Evolutionary conservation across 768 basidiomycete genomes (phyloP).

Genomic region (Tephrocybe sp.): DNA sequence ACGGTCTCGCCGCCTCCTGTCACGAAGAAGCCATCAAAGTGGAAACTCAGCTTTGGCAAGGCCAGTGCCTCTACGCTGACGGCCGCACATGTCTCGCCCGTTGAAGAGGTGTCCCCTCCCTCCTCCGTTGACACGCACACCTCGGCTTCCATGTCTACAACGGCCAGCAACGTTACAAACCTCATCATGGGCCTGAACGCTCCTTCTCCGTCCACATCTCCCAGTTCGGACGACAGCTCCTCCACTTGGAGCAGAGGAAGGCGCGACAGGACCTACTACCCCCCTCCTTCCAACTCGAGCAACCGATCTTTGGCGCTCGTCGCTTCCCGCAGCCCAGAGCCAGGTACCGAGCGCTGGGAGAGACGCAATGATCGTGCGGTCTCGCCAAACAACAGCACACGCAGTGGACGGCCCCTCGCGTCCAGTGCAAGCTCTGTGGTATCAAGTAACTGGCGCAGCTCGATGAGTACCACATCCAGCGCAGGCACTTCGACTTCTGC

Average conservation of each 20-base stretch:
- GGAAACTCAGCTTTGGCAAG: slow-evolving; percentile 80
- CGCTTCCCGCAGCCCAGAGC: slow-evolving; percentile 27
- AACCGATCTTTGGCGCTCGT: slow-evolving; percentile 15
- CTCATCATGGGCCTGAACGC: slow-evolving; percentile 72
- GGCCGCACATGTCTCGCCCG: slow-evolving; percentile 38
- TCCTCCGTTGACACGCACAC: slow-evolving; percentile 26
- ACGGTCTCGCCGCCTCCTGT: slow-evolving; percentile 33
- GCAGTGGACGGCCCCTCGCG: slow-evolving; percentile 49
- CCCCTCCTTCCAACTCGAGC: slow-evolving; percentile 17
- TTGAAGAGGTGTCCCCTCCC: slow-evolving; percentile 37
- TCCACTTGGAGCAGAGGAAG: slow-evolving; percentile 53
- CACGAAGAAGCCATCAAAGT: slow-evolving; percentile 82
- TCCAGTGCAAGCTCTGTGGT: slow-evolving; percentile 64
- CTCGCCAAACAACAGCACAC: slow-evolving; percentile 63
- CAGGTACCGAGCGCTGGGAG: slow-evolving; percentile 34
- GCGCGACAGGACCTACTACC: slow-evolving; percentile 20
- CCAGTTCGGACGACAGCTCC: slow-evolving; percentile 35
- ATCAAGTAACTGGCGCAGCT: slow-evolving; percentile 79
- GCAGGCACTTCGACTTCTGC: slow-evolving; percentile 68
- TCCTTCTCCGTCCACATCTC: slow-evolving; percentile 28
- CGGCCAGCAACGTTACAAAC: slow-evolving; percentile 75
- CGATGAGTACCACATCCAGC: slow-evolving; percentile 68
- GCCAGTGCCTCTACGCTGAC: slow-evolving; percentile 38
- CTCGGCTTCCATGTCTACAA: slow-evolving; percentile 50
- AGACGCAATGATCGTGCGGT: slow-evolving; percentile 41